Percentiles rank a stretch among this genome's conserved stretches.
Conservation (phyloP, 257 asterid species). For the Solanum paucissectum region DNA sequence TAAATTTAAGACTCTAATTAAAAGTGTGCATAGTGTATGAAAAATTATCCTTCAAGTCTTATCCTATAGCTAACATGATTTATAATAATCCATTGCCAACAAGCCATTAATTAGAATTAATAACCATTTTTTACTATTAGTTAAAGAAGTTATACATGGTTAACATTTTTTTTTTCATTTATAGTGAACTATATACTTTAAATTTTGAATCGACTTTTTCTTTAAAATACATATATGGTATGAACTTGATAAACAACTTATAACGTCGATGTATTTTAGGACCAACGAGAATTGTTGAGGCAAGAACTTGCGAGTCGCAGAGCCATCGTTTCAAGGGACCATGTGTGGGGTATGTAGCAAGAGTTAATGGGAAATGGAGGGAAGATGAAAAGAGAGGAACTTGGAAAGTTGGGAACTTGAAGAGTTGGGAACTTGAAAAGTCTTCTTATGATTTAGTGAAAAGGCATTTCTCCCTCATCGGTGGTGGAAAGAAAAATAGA, state of each 20-base stretch:
- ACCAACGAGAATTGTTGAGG: slow-evolving; percentile 31
- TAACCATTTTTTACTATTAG: not conserved
- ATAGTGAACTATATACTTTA: not conserved
- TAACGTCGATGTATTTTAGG: not conserved
- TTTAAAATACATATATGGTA: not conserved
- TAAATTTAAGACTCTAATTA: no score
- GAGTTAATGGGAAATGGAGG: no score
- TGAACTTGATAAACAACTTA: not conserved
- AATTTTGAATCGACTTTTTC: not conserved
- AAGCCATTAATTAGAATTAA: not conserved
- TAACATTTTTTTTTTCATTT: not conserved
- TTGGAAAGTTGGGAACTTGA: no score
- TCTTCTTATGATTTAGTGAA: no score
- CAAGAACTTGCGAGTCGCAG: slow-evolving; percentile 26
- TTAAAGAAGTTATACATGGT: not conserved
- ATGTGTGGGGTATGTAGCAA: no score
- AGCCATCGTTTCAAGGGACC: slow-evolving; percentile 30
- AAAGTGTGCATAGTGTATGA: not conserved
- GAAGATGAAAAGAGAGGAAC: no score
- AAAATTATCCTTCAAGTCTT: no score
- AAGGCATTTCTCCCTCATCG: no score
- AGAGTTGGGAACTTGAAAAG: no score
- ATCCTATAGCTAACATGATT: no score
- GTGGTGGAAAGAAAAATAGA: no score
- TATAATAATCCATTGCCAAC: no score